Percentiles rank a stretch among this genome's conserved stretches.
Evolutionary conservation across 495 filamentous ascomycete species (phyloP).

Genomic region (Xylaria curta): DNA sequence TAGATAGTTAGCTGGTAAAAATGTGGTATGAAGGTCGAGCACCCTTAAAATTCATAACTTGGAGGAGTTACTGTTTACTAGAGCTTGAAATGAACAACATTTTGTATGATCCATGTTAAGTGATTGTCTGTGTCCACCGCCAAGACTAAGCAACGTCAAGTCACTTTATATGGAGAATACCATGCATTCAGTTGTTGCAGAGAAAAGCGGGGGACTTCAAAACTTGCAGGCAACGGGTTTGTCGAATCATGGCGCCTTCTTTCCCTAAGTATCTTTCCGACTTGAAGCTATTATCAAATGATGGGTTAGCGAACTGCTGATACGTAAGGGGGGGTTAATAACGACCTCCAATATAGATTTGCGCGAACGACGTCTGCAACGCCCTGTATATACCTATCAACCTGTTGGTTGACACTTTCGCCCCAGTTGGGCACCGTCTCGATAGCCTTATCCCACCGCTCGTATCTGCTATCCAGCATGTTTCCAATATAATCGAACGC

Average conservation of each 20-base stretch:
- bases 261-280: constrained; percentile 15
- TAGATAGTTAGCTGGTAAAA: background rate
- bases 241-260: background rate
- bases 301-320: background rate
- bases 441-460: constrained; percentile 43
- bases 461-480: constrained; percentile 38
- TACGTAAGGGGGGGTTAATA: background rate
- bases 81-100: background rate
- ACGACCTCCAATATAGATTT: constrained; percentile 49
- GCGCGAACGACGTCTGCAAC: constrained; percentile 41
- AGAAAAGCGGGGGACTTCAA: background rate
- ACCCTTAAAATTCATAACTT: background rate
- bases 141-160: background rate
- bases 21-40: background rate
- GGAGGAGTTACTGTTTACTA: background rate
- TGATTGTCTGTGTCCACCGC: background rate
- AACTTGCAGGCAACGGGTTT: constrained; percentile 7
- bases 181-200: background rate
- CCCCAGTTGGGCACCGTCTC: constrained; percentile 43
- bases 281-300: background rate
- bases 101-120: background rate
- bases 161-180: background rate
- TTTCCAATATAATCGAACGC: constrained; percentile 41
- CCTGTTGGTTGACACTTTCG: constrained; percentile 37
- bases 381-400: constrained; percentile 43